Percentiles rank a stretch among this genome's conserved stretches.
These are phyloP conservation scores for Phytopythium chamaehyphon DNA, from an alignment of 352 stramenopile genomes.

Conservation along the genomic window DNA sequence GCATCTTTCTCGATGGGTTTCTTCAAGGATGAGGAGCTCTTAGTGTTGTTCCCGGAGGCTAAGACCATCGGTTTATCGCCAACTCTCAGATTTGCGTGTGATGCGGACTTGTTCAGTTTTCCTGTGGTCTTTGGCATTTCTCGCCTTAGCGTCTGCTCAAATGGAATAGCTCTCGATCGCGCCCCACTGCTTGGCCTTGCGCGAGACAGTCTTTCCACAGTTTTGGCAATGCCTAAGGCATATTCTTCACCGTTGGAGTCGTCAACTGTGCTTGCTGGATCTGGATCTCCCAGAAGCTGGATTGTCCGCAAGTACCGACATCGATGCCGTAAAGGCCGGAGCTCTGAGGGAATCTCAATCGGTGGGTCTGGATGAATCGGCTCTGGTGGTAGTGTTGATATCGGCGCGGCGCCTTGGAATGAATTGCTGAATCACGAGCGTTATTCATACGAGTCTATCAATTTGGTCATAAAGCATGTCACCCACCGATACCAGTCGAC, in stretches of 20 bases:
- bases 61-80: neutral
- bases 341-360: slow-evolving; percentile 46
- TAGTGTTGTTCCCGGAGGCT: neutral
- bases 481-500: slow-evolving; percentile 60
- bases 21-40: neutral
- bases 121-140: neutral
- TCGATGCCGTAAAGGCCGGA: slow-evolving; percentile 42
- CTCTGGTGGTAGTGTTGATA: slow-evolving; percentile 32
- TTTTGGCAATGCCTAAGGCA: neutral
- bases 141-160: slow-evolving; percentile 10
- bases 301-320: slow-evolving; percentile 56
- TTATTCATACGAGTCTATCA: slow-evolving; percentile 1
- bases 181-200: neutral
- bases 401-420: slow-evolving; percentile 39
- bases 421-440: slow-evolving; percentile 38
- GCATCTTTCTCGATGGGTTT: neutral
- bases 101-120: slow-evolving; percentile 1
- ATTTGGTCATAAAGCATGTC: neutral
- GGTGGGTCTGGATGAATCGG: slow-evolving; percentile 40
- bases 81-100: neutral
- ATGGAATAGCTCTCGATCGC: slow-evolving; percentile 2
- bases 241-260: too few species aligned
- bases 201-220: neutral
- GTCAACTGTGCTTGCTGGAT: neutral
- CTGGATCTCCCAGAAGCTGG: slow-evolving; percentile 39